A percentile compares a stretch with the other conserved stretches of the same genome.
phyloP scores from a whole-genome alignment of 2,329 filamentous ascomycete genomes.

The Zopfia rhizophila region DNA sequence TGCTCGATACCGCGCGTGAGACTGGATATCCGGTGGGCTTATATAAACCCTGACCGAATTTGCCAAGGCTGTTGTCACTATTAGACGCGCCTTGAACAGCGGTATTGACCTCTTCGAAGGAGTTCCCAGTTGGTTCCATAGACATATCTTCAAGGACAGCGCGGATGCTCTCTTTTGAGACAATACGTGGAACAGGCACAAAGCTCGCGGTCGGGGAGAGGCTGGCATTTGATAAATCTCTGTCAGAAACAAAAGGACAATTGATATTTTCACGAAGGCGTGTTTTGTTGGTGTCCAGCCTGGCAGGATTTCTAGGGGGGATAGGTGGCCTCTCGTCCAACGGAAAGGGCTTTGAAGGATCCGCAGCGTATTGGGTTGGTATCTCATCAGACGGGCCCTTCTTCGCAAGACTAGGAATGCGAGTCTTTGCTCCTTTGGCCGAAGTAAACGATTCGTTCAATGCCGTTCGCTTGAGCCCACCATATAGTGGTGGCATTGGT shows the following conservation, averaged over 20 bases:
- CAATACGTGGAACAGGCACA: conserved; percentile 33
- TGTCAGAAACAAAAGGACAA: neutral
- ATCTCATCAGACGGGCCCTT: conserved; percentile 16
- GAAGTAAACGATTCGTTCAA: conserved; percentile 12
- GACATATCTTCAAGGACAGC: conserved; percentile 32
- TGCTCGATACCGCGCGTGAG: too few species aligned
- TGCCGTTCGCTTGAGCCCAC: conserved; percentile 12
- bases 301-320: conserved; percentile 30
- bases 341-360: too few species aligned
- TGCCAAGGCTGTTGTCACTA: too few species aligned
- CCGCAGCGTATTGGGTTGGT: conserved; percentile 12
- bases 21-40: too few species aligned
- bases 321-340: too few species aligned
- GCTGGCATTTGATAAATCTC: neutral
- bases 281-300: conserved; percentile 4
- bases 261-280: neutral
- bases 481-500: neutral
- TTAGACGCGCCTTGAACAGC: too few species aligned
- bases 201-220: too few species aligned
- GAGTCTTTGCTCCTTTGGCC: too few species aligned
- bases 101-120: too few species aligned
- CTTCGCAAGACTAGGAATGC: conserved; percentile 22
- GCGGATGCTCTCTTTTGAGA: conserved; percentile 48
- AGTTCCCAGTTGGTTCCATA: too few species aligned
- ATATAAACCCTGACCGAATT: too few species aligned